A percentile compares a stretch with the other conserved stretches of the same genome.
These are phyloP conservation scores for Cercophora sp. DNA, from an alignment of 495 filamentous ascomycete species.

Conservation along the genomic window DNA sequence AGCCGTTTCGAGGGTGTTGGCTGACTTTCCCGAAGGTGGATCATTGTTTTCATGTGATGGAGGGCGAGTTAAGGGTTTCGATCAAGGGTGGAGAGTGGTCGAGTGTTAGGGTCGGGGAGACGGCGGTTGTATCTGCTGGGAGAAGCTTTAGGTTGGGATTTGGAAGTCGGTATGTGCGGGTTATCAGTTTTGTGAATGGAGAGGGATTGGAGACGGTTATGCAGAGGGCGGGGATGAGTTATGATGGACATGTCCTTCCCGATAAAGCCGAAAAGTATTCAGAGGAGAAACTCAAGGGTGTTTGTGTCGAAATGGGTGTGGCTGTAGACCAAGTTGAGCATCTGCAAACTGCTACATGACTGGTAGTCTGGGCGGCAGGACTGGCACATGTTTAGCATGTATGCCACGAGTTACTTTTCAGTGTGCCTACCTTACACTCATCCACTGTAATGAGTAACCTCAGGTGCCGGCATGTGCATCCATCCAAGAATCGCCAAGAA, in stretches of 20 bases:
- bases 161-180: neutral
- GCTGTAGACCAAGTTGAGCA: no score
- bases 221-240: neutral
- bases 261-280: neutral
- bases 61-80: neutral
- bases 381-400: no score
- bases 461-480: no score
- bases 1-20: neutral
- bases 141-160: neutral
- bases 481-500: no score
- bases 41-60: constrained; percentile 2
- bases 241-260: neutral
- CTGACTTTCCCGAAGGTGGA: neutral
- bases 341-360: no score
- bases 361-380: no score
- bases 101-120: neutral
- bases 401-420: no score
- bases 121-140: neutral
- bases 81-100: neutral
- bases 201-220: neutral
- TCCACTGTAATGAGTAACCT: no score
- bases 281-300: neutral
- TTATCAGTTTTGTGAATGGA: neutral
- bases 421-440: no score
- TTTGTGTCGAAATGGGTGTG: neutral